phyloP scores from a whole-genome alignment of 352 stramenopile genomes.

The Globisporangium echinulatum region DNA sequence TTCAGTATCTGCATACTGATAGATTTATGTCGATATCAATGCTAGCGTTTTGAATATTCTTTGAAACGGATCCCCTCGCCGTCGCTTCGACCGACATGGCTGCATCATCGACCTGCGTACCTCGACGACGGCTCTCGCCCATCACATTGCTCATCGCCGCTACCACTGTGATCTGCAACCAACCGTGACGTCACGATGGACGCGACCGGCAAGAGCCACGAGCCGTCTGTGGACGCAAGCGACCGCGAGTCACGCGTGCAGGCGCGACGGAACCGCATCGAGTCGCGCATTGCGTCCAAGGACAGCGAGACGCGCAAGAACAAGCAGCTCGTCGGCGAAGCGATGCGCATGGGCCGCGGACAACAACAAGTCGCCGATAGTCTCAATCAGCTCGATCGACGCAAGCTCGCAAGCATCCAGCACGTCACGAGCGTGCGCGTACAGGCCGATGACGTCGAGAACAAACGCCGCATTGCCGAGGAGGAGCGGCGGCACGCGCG shows the following conservation, averaged over 20 bases:
- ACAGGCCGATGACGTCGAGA: conserved; percentile 85
- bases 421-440: conserved; percentile 90
- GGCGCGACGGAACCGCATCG: conserved; percentile 61
- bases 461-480: conserved; percentile 85
- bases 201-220: conserved; percentile 24
- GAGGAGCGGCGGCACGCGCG: conserved; percentile 83
- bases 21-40: neutral
- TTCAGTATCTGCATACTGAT: neutral
- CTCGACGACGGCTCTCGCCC: no score
- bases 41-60: neutral
- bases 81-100: neutral
- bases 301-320: conserved; percentile 74
- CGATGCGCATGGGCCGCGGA: conserved; percentile 59
- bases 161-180: neutral
- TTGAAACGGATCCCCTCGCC: neutral
- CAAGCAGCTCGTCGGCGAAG: conserved; percentile 52
- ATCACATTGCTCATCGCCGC: no score
- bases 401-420: conserved; percentile 78
- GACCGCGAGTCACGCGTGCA: conserved; percentile 63
- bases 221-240: conserved; percentile 25
- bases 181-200: conserved; percentile 15
- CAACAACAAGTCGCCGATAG: conserved; percentile 75
- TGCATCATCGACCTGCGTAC: neutral
- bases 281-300: conserved; percentile 72
- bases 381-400: conserved; percentile 67